A percentile compares a stretch with the other conserved stretches of the same genome.
Evolutionary conservation across 1,284 basidiomycete species (phyloP).

Genomic region (Marasmius oreades): DNA sequence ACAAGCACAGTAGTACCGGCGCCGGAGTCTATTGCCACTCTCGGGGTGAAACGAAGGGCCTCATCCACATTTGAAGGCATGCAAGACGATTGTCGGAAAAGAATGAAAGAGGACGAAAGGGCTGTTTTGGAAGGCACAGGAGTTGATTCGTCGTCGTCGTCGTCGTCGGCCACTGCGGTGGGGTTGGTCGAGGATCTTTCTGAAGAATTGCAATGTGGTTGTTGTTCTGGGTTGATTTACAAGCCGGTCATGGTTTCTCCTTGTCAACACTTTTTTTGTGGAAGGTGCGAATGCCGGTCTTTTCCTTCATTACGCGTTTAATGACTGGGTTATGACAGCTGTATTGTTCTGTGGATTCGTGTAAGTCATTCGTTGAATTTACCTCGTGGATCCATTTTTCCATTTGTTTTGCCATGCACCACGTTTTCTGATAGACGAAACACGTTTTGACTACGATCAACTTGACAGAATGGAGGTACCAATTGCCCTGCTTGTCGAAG

Average conservation of each 20-base stretch:
- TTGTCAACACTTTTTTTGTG: constrained; percentile 84
- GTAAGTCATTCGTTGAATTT: constrained; percentile 44
- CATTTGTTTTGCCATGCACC: constrained; percentile 9
- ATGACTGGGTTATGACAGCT: constrained; percentile 39
- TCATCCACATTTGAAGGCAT: constrained; percentile 53
- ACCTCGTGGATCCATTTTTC: constrained; percentile 1
- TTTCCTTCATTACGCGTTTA: neutral
- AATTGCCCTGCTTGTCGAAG: constrained; percentile 76
- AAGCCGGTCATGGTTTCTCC: constrained; percentile 72
- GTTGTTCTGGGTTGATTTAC: constrained; percentile 75
- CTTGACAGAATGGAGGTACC: constrained; percentile 68
- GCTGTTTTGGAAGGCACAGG: constrained; percentile 12
- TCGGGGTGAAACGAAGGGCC: constrained; percentile 57
- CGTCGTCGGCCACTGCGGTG: constrained; percentile 22
- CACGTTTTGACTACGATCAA: neutral
- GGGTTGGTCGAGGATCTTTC: constrained; percentile 56
- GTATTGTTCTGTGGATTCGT: constrained; percentile 72
- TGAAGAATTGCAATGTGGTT: constrained; percentile 77
- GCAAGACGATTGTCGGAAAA: constrained; percentile 52
- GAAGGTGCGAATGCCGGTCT: constrained; percentile 48
- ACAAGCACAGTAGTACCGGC: neutral
- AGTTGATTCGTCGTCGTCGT: constrained; percentile 10
- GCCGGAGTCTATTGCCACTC: constrained; percentile 10
- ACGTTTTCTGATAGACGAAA: neutral
- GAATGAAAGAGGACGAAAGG: constrained; percentile 47